phyloP scores from a whole-genome alignment of 257 asterid genomes.

The Salvia rosmarinus region DNA sequence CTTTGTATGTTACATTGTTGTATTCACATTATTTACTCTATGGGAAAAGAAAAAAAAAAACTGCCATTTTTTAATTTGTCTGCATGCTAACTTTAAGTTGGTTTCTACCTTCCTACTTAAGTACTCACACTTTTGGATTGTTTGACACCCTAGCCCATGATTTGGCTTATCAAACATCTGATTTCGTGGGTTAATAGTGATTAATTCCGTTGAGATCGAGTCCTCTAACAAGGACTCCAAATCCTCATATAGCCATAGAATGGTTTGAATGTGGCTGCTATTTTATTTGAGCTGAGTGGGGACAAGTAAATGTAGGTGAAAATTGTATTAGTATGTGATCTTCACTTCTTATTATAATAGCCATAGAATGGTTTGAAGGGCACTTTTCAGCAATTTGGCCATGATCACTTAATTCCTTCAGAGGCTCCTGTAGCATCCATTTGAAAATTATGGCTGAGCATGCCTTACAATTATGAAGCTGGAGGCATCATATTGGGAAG shows the following conservation, averaged over 20 bases:
- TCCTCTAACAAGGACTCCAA: background rate
- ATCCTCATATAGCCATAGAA: background rate
- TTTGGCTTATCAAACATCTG: slow-evolving; percentile 7
- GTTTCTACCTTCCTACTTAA: slow-evolving; percentile 2
- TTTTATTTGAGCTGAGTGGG: background rate
- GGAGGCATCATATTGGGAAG: background rate
- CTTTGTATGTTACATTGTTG: background rate
- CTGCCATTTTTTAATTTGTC: background rate
- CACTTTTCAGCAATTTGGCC: background rate
- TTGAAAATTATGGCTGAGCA: background rate
- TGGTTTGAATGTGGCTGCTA: background rate
- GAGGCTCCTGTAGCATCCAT: background rate
- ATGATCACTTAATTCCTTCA: background rate
- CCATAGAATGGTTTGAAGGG: background rate
- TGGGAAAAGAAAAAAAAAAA: background rate
- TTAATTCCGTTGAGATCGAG: background rate
- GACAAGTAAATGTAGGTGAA: background rate
- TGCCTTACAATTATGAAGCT: no score
- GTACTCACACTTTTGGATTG: background rate
- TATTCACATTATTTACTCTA: background rate
- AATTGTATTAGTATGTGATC: background rate
- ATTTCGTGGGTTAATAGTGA: background rate
- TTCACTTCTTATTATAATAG: background rate
- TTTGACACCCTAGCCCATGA: background rate
- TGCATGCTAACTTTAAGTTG: background rate